These are phyloP conservation scores for Cymodocea nodosa DNA, from an alignment of 116 monocot genomes.

Conservation along the genomic window DNA sequence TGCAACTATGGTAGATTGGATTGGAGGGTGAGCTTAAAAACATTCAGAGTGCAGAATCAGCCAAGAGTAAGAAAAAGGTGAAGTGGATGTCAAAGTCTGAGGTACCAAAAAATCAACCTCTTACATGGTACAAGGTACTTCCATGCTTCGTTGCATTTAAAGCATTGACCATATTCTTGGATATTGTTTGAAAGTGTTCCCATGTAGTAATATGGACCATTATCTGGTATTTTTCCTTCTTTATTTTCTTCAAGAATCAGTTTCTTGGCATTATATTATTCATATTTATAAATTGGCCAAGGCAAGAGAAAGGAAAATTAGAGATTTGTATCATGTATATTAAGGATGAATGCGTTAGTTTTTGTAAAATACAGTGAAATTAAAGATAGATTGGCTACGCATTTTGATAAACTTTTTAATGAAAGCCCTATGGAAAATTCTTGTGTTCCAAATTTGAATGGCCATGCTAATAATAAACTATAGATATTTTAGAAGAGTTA, in stretches of 20 bases:
- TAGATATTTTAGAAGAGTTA: too few species aligned
- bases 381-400: too few species aligned
- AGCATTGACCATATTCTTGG: not conserved
- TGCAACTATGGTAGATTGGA: conserved; percentile 47
- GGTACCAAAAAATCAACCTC: conserved; percentile 68
- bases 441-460: too few species aligned
- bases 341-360: too few species aligned
- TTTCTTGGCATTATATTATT: not conserved
- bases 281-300: not conserved
- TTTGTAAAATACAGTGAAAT: too few species aligned
- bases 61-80: conserved; percentile 25
- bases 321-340: too few species aligned
- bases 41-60: conserved; percentile 21
- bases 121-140: conserved; percentile 97
- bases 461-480: too few species aligned
- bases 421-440: too few species aligned
- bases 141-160: not conserved
- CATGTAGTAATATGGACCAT: not conserved
- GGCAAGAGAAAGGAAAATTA: not conserved
- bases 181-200: not conserved
- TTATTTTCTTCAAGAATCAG: not conserved
- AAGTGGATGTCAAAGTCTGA: conserved; percentile 43
- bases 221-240: not conserved
- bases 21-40: conserved; percentile 59
- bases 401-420: too few species aligned